phyloP scores from a whole-genome alignment of 225 moss, liverwort and hornwort genomes.

The Sphagnum tenellum region DNA sequence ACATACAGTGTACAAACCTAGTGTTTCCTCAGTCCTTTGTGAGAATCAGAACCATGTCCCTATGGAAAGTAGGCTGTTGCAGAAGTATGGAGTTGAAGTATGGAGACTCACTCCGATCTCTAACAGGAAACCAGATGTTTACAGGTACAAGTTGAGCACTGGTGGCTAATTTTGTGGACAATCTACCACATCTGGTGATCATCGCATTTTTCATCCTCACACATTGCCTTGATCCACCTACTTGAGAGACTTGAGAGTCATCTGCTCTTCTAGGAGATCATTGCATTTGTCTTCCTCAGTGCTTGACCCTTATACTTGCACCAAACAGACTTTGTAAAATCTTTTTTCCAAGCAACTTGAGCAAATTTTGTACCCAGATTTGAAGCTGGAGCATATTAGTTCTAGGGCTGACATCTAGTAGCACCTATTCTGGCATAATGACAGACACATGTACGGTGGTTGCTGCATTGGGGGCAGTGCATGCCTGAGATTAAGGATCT shows the following conservation, averaged over 20 bases:
- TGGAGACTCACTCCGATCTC: no score
- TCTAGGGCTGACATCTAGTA: slow-evolving; percentile 49
- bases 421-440: slow-evolving; percentile 29
- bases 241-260: no score
- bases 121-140: no score
- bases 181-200: slow-evolving; percentile 54
- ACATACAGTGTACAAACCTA: no score
- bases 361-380: slow-evolving; percentile 54
- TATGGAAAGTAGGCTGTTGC: no score
- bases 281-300: slow-evolving; percentile 50
- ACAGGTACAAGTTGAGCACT: no score
- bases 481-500: slow-evolving; percentile 57
- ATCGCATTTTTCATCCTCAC: not conserved
- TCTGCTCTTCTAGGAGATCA: not conserved
- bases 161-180: slow-evolving; percentile 14
- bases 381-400: slow-evolving; percentile 52
- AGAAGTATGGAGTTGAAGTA: no score
- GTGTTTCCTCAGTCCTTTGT: no score
- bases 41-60: no score
- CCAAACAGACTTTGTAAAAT: slow-evolving; percentile 50
- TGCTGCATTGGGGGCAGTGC: slow-evolving; percentile 44
- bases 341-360: slow-evolving; percentile 43
- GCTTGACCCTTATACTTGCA: slow-evolving; percentile 40
- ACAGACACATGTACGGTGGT: slow-evolving; percentile 75
- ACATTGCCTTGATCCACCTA: no score